Conservation (phyloP, 441 rosid species). For the Metrosideros polymorpha region DNA sequence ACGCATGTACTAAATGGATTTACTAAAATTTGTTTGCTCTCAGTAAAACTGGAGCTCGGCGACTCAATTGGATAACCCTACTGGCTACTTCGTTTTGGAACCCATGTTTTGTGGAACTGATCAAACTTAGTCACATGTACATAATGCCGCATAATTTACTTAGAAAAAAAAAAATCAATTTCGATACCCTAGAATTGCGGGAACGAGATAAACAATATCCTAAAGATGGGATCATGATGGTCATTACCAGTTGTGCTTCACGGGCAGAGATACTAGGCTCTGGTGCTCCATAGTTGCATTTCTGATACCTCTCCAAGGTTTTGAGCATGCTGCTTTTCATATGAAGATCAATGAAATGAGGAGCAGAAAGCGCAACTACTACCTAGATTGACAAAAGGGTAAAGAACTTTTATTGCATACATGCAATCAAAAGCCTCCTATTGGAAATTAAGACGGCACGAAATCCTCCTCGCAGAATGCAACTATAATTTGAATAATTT, state of each 20-base stretch:
- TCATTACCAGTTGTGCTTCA: conserved; percentile 70
- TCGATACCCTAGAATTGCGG: neutral
- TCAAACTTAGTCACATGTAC: neutral
- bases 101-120: neutral
- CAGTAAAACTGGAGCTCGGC: neutral
- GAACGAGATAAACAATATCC: neutral
- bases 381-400: neutral
- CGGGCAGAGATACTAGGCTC: conserved; percentile 72
- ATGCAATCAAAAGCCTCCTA: neutral
- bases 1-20: neutral
- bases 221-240: neutral
- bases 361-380: neutral
- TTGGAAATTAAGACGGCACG: neutral
- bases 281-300: conserved; percentile 95
- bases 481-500: neutral
- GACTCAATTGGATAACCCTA: neutral
- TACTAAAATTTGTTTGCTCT: neutral
- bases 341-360: neutral
- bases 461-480: neutral
- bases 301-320: conserved; percentile 95
- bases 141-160: neutral
- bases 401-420: neutral
- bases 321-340: conserved; percentile 8
- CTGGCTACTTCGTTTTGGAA: neutral
- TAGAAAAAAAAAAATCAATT: neutral